Conservation (phyloP, 305 asterid genomes). For the Solanum hybrid region DNA sequence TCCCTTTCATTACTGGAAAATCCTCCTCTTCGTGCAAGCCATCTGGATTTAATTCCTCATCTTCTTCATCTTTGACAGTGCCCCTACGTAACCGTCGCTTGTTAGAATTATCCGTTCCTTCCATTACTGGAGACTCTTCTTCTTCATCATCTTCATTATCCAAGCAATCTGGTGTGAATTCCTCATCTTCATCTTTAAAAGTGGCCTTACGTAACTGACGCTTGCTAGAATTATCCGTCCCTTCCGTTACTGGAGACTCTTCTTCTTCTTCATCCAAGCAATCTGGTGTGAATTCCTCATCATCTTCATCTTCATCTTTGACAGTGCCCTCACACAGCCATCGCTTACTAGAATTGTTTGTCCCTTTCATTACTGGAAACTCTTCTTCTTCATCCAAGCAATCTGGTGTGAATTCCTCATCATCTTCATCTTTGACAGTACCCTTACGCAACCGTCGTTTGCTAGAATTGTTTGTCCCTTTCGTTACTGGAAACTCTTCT, state of each 20-base stretch:
- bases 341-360: constrained; percentile 6
- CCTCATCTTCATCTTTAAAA: constrained; percentile 28
- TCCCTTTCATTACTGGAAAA: constrained; percentile 15
- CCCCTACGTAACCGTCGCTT: neutral
- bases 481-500: constrained; percentile 18
- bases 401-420: constrained; percentile 24
- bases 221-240: constrained; percentile 5
- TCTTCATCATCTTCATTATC: constrained; percentile 29
- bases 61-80: constrained; percentile 19
- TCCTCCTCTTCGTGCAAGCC: constrained; percentile 26
- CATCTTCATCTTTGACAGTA: neutral
- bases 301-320: constrained; percentile 24
- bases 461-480: constrained; percentile 13
- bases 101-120: constrained; percentile 10
- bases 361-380: constrained; percentile 12
- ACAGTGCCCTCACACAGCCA: neutral
- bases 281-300: constrained; percentile 31
- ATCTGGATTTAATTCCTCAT: constrained; percentile 39
- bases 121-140: constrained; percentile 15
- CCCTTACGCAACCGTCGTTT: neutral
- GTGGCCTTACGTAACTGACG: neutral
- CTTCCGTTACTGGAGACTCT: constrained; percentile 14
- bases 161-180: constrained; percentile 26
- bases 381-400: constrained; percentile 24
- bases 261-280: constrained; percentile 21